Percentiles rank a stretch among this genome's conserved stretches.
phyloP scores from a whole-genome alignment of 73 alveolate genomes.

The Tetrahymena thermophila region DNA sequence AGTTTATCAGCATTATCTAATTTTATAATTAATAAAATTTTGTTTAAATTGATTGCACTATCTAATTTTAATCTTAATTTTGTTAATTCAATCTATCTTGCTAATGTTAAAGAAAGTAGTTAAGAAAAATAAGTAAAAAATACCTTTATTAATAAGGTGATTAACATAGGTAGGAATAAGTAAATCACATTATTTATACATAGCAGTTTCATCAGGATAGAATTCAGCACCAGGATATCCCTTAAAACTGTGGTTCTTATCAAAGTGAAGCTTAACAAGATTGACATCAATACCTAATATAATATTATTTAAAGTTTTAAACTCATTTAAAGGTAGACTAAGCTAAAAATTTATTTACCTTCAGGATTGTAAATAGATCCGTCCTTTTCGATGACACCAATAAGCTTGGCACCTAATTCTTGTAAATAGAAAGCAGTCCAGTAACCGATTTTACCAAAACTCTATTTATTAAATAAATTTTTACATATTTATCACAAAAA shows the following conservation, averaged over 20 bases:
- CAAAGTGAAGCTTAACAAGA: constrained; percentile 46
- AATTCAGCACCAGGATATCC: constrained; percentile 56
- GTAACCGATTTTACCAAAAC: constrained; percentile 89
- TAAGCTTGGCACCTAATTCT: constrained; percentile 50
- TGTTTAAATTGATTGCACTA: too few relatives aligned
- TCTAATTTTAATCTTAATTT: not conserved
- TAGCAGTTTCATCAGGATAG: constrained; percentile 40
- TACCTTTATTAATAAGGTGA: constrained; percentile 37
- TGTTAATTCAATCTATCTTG: not conserved
- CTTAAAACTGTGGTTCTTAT: constrained; percentile 45
- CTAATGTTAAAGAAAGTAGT: not conserved
- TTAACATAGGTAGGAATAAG: constrained; percentile 60
- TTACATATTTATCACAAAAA: too few relatives aligned
- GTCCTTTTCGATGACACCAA: constrained; percentile 63
- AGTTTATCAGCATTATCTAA: constrained; percentile 56
- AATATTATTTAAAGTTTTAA: not conserved
- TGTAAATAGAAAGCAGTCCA: constrained; percentile 78
- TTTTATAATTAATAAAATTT: not conserved
- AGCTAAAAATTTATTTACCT: not conserved
- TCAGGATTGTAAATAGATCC: constrained; percentile 53
- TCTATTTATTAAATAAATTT: constrained; percentile 16
- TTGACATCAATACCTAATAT: constrained; percentile 57
- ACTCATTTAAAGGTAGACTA: not conserved
- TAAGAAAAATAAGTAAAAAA: not conserved
- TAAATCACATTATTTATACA: constrained; percentile 61